Evolutionary conservation across 495 filamentous ascomycete genomes (phyloP).

Genomic region (Barbatosphaeria neglecta): DNA sequence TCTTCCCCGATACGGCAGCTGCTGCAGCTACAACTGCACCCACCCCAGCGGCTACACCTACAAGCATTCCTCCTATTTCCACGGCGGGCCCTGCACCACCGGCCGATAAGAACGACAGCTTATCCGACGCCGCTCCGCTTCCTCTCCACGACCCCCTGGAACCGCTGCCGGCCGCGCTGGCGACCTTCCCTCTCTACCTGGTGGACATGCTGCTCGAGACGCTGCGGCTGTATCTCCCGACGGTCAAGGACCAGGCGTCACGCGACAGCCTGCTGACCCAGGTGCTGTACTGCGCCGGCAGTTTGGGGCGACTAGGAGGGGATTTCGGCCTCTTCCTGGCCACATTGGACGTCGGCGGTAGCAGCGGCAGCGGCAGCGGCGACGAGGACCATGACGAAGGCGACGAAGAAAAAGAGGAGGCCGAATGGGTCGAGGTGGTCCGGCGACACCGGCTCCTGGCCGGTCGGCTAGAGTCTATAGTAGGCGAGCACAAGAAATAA

Average conservation of each 20-base stretch:
- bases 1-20: conserved; percentile 52
- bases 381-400: background rate
- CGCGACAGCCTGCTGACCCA: conserved; percentile 85
- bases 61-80: too few species aligned
- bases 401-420: conserved; percentile 26
- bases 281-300: conserved; percentile 89
- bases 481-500: conserved; percentile 33
- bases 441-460: conserved; percentile 81
- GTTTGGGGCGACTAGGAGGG: conserved; percentile 79
- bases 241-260: conserved; percentile 65
- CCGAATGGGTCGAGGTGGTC: conserved; percentile 86
- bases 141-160: conserved; percentile 44
- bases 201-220: conserved; percentile 71
- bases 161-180: conserved; percentile 61
- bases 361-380: background rate
- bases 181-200: conserved; percentile 80
- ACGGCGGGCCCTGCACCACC: too few species aligned
- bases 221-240: conserved; percentile 67
- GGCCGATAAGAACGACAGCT: too few species aligned
- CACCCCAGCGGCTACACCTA: background rate
- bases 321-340: conserved; percentile 88
- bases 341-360: conserved; percentile 40
- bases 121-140: background rate
- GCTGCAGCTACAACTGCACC: background rate
- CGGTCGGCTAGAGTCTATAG: conserved; percentile 72